Conservation (phyloP, 306 rosid species). For the Carpinus viminea region DNA sequence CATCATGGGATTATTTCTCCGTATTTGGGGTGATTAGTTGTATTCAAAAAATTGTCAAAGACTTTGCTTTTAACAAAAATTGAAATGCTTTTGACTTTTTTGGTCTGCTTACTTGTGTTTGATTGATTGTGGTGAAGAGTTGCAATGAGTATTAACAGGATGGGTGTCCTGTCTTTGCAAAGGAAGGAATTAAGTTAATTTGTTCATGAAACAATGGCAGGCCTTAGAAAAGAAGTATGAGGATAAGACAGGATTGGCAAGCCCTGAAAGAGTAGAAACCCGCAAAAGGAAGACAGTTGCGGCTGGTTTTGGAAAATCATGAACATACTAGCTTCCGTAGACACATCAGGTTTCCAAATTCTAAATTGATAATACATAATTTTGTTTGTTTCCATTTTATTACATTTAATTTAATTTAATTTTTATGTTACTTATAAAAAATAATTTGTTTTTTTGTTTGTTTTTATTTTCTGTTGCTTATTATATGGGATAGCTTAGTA, state of each 20-base stretch:
- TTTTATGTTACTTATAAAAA: neutral
- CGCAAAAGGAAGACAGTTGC: conserved; percentile 48
- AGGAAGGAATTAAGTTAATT: conserved; percentile 12
- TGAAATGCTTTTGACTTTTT: neutral
- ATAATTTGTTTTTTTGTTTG: no score
- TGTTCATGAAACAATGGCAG: conserved; percentile 41
- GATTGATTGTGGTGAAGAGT: neutral
- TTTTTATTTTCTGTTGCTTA: neutral
- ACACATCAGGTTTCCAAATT: conserved; percentile 31
- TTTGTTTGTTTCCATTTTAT: conserved; percentile 1
- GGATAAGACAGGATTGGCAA: conserved; percentile 56
- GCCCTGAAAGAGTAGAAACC: conserved; percentile 79
- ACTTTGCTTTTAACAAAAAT: neutral
- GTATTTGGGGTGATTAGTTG: neutral
- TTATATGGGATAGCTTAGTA: conserved; percentile 20
- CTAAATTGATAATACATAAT: neutral
- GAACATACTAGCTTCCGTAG: conserved; percentile 16
- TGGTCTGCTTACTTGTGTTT: neutral
- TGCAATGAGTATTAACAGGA: conserved; percentile 1
- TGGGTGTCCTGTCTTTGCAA: neutral
- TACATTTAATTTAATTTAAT: neutral
- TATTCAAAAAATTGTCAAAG: neutral
- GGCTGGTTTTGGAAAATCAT: conserved; percentile 76
- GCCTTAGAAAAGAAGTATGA: conserved; percentile 78
- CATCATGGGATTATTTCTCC: neutral